Evolutionary conservation across 805 yeast species (phyloP).

Genomic region (Zygoascus flipseniorum): DNA sequence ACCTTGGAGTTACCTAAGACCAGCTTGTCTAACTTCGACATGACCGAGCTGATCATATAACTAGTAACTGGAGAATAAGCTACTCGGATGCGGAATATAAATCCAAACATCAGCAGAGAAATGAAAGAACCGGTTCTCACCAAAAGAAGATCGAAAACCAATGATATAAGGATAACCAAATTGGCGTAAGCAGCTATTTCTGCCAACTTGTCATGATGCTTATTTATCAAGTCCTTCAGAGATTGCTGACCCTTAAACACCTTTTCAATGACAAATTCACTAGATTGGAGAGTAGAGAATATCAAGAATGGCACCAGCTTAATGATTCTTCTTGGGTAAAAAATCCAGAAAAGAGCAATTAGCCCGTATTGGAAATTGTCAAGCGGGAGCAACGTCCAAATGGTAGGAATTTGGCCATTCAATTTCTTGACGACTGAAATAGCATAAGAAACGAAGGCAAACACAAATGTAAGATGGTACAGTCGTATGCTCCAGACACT

Average conservation of each 20-base stretch:
- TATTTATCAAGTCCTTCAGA: conserved; percentile 5
- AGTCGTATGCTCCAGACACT: conserved; percentile 17
- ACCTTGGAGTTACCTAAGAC: conserved; percentile 37
- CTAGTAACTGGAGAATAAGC: conserved; percentile 64
- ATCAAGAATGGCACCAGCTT: conserved; percentile 63
- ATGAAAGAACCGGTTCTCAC: conserved; percentile 59
- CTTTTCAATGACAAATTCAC: conserved; percentile 38
- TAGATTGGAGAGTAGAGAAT: conserved; percentile 69
- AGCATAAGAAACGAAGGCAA: conserved; percentile 18
- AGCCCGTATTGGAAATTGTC: conserved; percentile 66
- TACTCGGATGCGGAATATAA: conserved; percentile 64
- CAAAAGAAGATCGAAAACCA: conserved; percentile 40
- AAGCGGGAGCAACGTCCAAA: conserved; percentile 55
- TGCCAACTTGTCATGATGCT: conserved; percentile 6
- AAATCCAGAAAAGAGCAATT: conserved; percentile 44
- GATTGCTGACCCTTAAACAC: conserved; percentile 7
- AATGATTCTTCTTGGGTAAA: conserved; percentile 52
- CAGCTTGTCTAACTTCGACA: conserved; percentile 47
- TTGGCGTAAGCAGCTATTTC: conserved; percentile 10
- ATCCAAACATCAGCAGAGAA: conserved; percentile 35
- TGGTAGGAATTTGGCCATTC: conserved; percentile 52
- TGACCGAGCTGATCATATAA: conserved; percentile 53
- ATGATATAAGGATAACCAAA: conserved; percentile 26
- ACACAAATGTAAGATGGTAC: conserved; percentile 21
- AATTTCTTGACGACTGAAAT: conserved; percentile 34